Conservation (phyloP, 1,284 basidiomycete species). For the Neonothopanus nambi region DNA sequence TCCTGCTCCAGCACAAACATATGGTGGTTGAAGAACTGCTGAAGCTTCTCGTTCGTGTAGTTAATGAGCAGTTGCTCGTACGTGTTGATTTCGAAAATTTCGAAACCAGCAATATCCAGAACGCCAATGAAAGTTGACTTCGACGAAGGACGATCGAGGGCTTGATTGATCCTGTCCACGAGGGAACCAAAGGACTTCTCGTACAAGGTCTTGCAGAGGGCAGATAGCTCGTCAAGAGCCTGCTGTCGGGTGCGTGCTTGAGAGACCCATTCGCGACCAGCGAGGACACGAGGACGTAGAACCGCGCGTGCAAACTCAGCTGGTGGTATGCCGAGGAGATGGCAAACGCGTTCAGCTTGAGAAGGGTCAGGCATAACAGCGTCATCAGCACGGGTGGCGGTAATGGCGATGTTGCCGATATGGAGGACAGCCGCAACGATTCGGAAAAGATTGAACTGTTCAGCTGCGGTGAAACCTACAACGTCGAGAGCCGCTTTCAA, state of each 20-base stretch:
- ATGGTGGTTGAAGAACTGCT: conserved; percentile 99
- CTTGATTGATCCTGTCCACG: conserved; percentile 94
- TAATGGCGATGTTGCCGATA: conserved; percentile 91
- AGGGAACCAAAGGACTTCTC: conserved; percentile 95
- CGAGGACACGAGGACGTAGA: conserved; percentile 86
- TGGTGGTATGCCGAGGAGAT: conserved; percentile 90
- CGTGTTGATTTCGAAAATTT: conserved; percentile 89
- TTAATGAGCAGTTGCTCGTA: conserved; percentile 99
- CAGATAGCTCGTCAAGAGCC: conserved; percentile 89
- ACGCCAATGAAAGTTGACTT: conserved; percentile 98
- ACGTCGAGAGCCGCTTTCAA: conserved; percentile 81
- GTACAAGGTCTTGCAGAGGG: conserved; percentile 95
- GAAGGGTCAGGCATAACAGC: conserved; percentile 83
- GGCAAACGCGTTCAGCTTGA: conserved; percentile 89
- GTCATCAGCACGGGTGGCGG: conserved; percentile 83
- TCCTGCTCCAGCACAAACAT: conserved; percentile 99
- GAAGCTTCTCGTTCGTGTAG: conserved; percentile 96
- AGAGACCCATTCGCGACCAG: conserved; percentile 96
- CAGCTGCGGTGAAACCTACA: conserved; percentile 82
- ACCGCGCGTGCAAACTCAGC: conserved; percentile 89
- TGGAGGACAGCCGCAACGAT: conserved; percentile 93
- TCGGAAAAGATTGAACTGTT: conserved; percentile 95
- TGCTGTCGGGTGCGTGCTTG: conserved; percentile 92
- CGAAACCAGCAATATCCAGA: conserved; percentile 98
- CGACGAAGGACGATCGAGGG: conserved; percentile 88